A percentile compares a stretch with the other conserved stretches of the same genome.
Conservation (phyloP, 2,329 filamentous ascomycete genomes). For the Colletotrichum sp. region DNA sequence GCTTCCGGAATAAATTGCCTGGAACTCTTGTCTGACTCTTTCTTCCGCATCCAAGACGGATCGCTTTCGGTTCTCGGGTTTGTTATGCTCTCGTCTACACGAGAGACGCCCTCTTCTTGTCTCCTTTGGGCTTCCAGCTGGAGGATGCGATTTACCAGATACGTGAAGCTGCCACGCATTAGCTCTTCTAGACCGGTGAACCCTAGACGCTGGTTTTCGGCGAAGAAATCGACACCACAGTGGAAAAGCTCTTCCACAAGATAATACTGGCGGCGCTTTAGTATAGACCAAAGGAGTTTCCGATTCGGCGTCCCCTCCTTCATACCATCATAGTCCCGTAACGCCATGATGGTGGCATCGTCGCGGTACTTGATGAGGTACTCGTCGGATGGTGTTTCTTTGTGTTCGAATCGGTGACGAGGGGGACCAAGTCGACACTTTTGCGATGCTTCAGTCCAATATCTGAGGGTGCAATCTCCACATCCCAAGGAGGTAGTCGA, state of each 20-base stretch:
- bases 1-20: constrained; percentile 29
- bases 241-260: constrained; percentile 23
- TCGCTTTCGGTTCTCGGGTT: not conserved
- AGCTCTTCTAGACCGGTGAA: not conserved
- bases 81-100: not conserved
- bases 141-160: constrained; percentile 23
- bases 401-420: rapidly evolving
- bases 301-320: not conserved
- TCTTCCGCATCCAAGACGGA: not conserved
- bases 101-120: not conserved
- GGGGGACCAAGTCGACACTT: not conserved
- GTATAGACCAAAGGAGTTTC: not conserved
- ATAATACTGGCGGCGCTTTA: constrained; percentile 24
- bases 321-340: constrained; percentile 14
- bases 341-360: not conserved
- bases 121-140: constrained; percentile 5
- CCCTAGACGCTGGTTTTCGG: rapidly evolving
- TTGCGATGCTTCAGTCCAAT: not conserved
- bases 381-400: not conserved
- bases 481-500: not conserved
- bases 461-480: not conserved
- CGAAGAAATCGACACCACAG: constrained; percentile 18
- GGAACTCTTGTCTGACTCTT: not conserved
- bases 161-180: constrained; percentile 20
- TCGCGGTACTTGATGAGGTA: not conserved